phyloP scores from a whole-genome alignment of 2,329 filamentous ascomycete species.

The Septoria linicola region DNA sequence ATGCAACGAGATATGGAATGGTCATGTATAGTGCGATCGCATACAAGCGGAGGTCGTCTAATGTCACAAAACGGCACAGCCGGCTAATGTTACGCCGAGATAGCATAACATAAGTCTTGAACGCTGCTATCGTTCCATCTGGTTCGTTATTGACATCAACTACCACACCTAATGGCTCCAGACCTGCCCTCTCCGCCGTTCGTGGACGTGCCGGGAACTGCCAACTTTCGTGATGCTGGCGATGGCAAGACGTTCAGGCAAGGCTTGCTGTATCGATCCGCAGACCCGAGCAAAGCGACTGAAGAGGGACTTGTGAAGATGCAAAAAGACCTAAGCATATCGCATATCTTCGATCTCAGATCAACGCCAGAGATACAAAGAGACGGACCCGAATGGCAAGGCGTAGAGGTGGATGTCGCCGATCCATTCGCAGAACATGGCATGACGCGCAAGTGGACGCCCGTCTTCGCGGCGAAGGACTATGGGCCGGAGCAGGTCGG shows the following conservation, averaged over 20 bases:
- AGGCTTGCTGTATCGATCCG: constrained; percentile 64
- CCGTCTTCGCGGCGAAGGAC: constrained; percentile 63
- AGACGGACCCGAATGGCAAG: constrained; percentile 35
- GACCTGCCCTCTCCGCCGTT: constrained; percentile 36
- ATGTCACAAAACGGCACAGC: background rate
- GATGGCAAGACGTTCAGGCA: constrained; percentile 46
- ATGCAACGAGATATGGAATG: background rate
- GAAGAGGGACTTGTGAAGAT: constrained; percentile 54
- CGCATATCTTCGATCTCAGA: constrained; percentile 67
- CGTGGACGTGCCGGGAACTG: constrained; percentile 55
- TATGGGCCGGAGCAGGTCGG: constrained; percentile 64
- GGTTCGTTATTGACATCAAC: background rate
- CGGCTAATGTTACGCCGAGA: background rate
- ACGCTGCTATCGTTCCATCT: background rate
- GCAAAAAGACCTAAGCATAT: constrained; percentile 52
- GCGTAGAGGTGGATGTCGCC: constrained; percentile 27
- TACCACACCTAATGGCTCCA: background rate
- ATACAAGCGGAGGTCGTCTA: background rate
- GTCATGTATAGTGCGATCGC: background rate
- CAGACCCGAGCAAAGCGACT: constrained; percentile 62
- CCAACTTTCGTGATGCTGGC: constrained; percentile 68
- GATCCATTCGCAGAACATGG: constrained; percentile 43
- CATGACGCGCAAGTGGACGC: constrained; percentile 58
- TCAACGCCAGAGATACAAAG: constrained; percentile 59
- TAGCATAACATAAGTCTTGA: background rate